Evolutionary conservation across 2,329 filamentous ascomycete genomes (phyloP).

Genomic region (Sporothrix schenckii): DNA sequence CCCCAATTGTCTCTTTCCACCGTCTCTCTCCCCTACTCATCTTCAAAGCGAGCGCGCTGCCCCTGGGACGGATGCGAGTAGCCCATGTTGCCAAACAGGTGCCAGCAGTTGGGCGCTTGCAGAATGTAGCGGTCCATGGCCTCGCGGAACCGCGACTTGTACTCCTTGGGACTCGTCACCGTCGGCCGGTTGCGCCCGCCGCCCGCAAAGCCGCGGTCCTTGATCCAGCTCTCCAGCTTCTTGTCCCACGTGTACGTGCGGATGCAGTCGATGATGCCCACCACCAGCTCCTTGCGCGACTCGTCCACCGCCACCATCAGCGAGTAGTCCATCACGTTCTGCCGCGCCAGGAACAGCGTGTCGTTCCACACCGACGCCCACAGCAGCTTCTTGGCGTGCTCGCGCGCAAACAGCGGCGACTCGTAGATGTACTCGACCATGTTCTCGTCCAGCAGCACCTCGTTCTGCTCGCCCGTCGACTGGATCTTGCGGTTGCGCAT

Average conservation of each 20-base stretch:
- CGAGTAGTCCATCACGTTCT: conserved; percentile 99
- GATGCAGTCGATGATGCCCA: conserved; percentile 98
- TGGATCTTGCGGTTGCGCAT: conserved; percentile 99
- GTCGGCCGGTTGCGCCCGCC: conserved; percentile 83
- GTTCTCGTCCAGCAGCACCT: conserved; percentile 96
- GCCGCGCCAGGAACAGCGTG: conserved; percentile 88
- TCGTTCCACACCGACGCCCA: conserved; percentile 95
- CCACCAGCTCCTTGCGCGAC: conserved; percentile 82
- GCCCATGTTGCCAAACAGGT: conserved; percentile 58
- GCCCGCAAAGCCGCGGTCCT: conserved; percentile 83
- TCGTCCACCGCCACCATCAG: conserved; percentile 99
- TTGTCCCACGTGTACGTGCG: conserved; percentile 99
- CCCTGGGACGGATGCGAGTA: conserved; percentile 34
- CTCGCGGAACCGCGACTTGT: conserved; percentile 92
- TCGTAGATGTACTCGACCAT: conserved; percentile 99
- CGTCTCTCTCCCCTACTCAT: not conserved
- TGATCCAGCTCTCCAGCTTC: conserved; percentile 99
- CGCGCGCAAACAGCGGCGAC: conserved; percentile 88
- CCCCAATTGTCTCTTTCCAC: too few species aligned
- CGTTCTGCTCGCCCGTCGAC: conserved; percentile 91
- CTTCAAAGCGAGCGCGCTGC: conserved; percentile 35
- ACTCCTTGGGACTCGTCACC: conserved; percentile 95
- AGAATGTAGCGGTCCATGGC: conserved; percentile 78
- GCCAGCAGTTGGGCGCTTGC: conserved; percentile 75
- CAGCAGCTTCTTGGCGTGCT: conserved; percentile 93